These are phyloP conservation scores for Cenococcum geophilum DNA, from an alignment of 495 filamentous ascomycete genomes.

Conservation along the genomic window DNA sequence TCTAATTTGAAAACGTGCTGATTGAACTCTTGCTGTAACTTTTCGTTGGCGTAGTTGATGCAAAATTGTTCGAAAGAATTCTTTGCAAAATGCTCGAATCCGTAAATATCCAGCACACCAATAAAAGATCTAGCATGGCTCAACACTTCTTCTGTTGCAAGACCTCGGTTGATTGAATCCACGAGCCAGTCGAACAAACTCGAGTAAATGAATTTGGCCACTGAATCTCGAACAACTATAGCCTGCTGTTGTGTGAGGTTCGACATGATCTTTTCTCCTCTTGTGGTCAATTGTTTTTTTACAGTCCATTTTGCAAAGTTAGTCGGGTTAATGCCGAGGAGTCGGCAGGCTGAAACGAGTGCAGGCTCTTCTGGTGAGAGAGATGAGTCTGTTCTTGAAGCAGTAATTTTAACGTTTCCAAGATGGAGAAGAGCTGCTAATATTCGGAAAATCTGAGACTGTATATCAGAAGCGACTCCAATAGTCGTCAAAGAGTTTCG, in stretches of 20 bases:
- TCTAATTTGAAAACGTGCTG: conserved; percentile 99
- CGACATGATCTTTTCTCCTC: conserved; percentile 96
- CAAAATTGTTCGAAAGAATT: conserved; percentile 99
- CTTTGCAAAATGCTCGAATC: conserved; percentile 98
- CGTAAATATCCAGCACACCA: conserved; percentile 98
- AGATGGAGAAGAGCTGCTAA: conserved; percentile 90
- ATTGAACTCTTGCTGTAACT: conserved; percentile 98
- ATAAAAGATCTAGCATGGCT: conserved; percentile 86
- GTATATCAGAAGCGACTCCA: conserved; percentile 66
- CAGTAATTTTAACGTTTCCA: conserved; percentile 91
- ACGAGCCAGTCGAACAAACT: conserved; percentile 99
- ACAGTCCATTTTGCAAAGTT: conserved; percentile 99
- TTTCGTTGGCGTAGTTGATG: conserved; percentile 99
- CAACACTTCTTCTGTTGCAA: conserved; percentile 85
- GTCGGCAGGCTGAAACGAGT: conserved; percentile 71
- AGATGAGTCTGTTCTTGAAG: conserved; percentile 79
- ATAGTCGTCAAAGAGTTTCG: conserved; percentile 81
- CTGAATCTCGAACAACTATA: conserved; percentile 90
- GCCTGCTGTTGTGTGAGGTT: conserved; percentile 93
- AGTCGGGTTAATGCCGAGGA: conserved; percentile 77
- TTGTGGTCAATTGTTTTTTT: conserved; percentile 96
- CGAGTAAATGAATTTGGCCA: conserved; percentile 98
- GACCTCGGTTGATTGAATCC: conserved; percentile 82
- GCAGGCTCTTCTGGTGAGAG: conserved; percentile 75
- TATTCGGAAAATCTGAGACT: conserved; percentile 82